phyloP scores from a whole-genome alignment of 306 rosid species.

The Castanospermum australe region DNA sequence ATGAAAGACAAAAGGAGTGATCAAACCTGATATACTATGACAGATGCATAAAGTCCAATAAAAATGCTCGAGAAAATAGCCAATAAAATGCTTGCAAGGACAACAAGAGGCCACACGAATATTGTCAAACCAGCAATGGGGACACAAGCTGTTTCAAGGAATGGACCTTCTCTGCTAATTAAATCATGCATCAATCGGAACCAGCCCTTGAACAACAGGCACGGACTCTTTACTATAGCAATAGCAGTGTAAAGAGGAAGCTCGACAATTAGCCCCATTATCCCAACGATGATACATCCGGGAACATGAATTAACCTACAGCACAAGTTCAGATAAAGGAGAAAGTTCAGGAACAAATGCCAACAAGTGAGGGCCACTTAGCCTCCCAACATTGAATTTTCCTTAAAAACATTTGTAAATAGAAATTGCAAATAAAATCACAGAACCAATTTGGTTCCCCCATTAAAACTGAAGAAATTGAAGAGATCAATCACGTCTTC shows the following conservation, averaged over 20 bases:
- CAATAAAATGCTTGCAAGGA: slow-evolving; percentile 45
- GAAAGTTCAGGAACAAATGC: not conserved
- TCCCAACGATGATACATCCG: slow-evolving; percentile 55
- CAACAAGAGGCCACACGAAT: slow-evolving; percentile 62
- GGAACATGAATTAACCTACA: slow-evolving; percentile 63
- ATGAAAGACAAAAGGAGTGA: not conserved
- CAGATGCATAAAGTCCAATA: slow-evolving; percentile 52
- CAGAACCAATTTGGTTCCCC: not conserved
- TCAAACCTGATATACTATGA: slow-evolving; percentile 58
- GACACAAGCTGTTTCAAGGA: slow-evolving; percentile 62
- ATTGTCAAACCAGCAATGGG: slow-evolving; percentile 66
- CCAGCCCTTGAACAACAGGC: slow-evolving; percentile 76
- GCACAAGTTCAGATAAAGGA: slow-evolving; percentile 11
- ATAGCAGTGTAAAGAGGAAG: slow-evolving; percentile 69
- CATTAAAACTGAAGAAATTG: not conserved
- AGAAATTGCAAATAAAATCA: too few species aligned
- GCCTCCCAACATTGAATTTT: not conserved
- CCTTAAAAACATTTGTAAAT: not conserved
- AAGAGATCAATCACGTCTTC: not conserved
- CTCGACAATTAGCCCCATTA: slow-evolving; percentile 63
- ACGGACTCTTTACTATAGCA: slow-evolving; percentile 77
- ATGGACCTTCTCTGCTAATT: slow-evolving; percentile 63
- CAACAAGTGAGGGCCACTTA: not conserved
- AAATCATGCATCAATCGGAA: slow-evolving; percentile 66
- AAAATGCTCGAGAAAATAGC: slow-evolving; percentile 51